phyloP scores from a whole-genome alignment of 129 eudicot species.

The Helichrysum umbraculigerum region DNA sequence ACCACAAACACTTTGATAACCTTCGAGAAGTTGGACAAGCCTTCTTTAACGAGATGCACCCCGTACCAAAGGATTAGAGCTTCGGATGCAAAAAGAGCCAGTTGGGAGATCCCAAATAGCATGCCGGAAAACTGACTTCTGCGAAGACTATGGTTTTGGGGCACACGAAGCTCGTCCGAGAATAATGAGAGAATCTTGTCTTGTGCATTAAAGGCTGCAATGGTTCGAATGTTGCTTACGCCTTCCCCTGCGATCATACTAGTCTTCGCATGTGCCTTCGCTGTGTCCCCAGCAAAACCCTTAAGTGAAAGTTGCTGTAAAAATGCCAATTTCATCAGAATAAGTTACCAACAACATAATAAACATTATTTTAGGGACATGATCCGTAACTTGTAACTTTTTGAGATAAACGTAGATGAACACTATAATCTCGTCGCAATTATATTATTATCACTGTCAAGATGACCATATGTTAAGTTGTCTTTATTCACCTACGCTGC shows the following conservation, averaged over 20 bases:
- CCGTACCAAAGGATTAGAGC: slow-evolving; percentile 98
- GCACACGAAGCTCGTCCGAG: slow-evolving; percentile 65
- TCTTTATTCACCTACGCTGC: background rate
- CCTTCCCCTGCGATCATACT: slow-evolving; percentile 99
- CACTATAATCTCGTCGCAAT: too few relatives aligned
- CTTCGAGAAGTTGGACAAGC: slow-evolving; percentile 81
- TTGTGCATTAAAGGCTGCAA: slow-evolving; percentile 96
- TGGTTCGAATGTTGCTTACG: slow-evolving; percentile 93
- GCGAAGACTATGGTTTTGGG: slow-evolving; percentile 68
- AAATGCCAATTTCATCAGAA: background rate
- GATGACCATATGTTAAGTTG: background rate
- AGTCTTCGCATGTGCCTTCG: slow-evolving; percentile 96
- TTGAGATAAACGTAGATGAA: too few relatives aligned
- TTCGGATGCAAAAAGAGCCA: slow-evolving; percentile 86
- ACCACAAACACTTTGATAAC: slow-evolving; percentile 92
- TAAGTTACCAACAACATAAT: background rate
- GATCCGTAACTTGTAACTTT: too few relatives aligned
- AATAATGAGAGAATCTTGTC: slow-evolving; percentile 74
- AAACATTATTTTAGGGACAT: background rate
- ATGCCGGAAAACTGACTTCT: slow-evolving; percentile 76
- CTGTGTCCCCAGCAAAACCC: slow-evolving; percentile 98
- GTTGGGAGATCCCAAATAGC: slow-evolving; percentile 88
- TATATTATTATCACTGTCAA: background rate
- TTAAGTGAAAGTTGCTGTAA: slow-evolving; percentile 92
- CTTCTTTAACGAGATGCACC: slow-evolving; percentile 72